These are phyloP conservation scores for Rhododendron ferrugineum DNA, from an alignment of 148 eudicot genomes.

Conservation along the genomic window DNA sequence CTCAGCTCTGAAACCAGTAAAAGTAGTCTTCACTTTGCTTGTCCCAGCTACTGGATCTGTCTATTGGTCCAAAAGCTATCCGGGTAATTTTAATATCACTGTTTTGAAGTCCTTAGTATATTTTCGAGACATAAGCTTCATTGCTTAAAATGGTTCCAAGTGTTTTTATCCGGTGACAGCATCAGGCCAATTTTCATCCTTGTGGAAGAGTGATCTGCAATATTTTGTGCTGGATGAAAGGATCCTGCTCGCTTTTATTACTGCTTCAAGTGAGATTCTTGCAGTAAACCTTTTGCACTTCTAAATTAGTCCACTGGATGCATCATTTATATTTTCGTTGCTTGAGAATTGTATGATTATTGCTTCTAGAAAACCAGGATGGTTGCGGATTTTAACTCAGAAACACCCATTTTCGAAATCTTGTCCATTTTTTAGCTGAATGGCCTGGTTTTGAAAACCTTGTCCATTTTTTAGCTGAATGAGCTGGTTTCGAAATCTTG, in stretches of 20 bases:
- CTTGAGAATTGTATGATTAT: not conserved
- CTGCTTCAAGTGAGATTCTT: slow-evolving; percentile 65
- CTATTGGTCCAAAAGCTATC: slow-evolving; percentile 73
- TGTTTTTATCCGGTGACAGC: not conserved
- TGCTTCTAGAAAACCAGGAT: not conserved
- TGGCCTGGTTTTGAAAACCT: not conserved
- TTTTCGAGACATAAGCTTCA: not conserved
- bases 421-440: not conserved
- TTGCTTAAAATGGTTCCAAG: not conserved
- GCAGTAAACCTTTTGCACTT: not conserved
- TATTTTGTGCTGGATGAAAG: slow-evolving; percentile 67
- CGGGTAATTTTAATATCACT: slow-evolving; percentile 31
- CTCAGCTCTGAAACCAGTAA: slow-evolving; percentile 65
- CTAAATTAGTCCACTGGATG: not conserved
- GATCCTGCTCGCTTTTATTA: slow-evolving; percentile 53
- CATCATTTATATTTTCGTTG: not conserved
- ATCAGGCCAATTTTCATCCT: slow-evolving; percentile 20
- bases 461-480: not conserved
- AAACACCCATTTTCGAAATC: not conserved
- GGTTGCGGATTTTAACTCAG: not conserved
- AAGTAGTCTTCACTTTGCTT: slow-evolving; percentile 53
- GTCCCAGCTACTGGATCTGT: slow-evolving; percentile 69
- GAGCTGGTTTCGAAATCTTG: not conserved
- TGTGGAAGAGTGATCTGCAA: slow-evolving; percentile 57
- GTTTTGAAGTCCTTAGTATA: not conserved